Percentiles rank a stretch among this genome's conserved stretches.
phyloP scores from a whole-genome alignment of 345 rosid genomes.

The Populus euphratica region DNA sequence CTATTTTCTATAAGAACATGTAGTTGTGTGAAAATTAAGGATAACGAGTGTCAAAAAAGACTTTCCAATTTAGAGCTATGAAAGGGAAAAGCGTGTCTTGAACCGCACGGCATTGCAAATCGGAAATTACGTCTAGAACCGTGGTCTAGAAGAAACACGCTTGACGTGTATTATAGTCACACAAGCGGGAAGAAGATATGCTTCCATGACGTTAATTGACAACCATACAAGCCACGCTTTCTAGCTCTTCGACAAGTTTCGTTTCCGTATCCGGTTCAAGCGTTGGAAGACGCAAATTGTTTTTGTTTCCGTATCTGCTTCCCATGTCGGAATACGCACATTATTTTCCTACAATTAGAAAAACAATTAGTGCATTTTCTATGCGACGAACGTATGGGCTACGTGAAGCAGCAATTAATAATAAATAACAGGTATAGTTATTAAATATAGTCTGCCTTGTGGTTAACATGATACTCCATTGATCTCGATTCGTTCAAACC shows the following conservation, averaged over 20 bases:
- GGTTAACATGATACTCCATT: too few relatives aligned
- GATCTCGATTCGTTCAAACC: too few relatives aligned
- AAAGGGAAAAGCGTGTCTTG: neutral
- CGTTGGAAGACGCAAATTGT: neutral
- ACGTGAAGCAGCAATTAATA: too few relatives aligned
- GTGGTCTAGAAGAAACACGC: neutral
- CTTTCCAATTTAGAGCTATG: neutral
- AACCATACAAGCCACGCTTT: neutral
- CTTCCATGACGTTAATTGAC: neutral
- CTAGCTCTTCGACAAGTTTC: neutral
- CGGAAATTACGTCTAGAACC: constrained; percentile 4
- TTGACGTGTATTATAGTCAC: neutral
- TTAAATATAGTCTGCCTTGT: too few relatives aligned
- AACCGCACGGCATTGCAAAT: constrained; percentile 19
- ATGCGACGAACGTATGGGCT: too few relatives aligned
- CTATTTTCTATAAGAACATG: neutral
- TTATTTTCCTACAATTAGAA: neutral
- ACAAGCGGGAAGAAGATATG: neutral
- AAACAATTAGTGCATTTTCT: too few relatives aligned
- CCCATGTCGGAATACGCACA: neutral
- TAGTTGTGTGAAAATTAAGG: neutral
- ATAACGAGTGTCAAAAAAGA: neutral
- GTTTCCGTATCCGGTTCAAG: neutral
- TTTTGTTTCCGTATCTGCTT: neutral
- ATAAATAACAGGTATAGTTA: too few relatives aligned